phyloP scores from a whole-genome alignment of 768 basidiomycete species.

The button mushroom (Agaricus bisporus) region DNA sequence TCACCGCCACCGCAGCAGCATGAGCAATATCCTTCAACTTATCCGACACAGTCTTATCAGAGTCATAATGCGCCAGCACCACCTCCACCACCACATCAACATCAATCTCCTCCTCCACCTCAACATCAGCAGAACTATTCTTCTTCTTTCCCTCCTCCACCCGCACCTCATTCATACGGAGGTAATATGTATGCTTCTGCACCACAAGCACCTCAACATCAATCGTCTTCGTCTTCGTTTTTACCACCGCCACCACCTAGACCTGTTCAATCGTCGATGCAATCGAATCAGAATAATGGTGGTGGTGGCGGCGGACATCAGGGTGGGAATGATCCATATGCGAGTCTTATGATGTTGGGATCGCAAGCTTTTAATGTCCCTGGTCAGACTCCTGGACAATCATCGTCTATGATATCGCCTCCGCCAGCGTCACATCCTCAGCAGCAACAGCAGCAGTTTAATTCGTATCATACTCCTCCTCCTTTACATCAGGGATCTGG shows the following conservation, averaged over 20 bases:
- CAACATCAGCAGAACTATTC: conserved; percentile 17
- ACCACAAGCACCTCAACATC: background rate
- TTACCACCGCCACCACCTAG: conserved; percentile 19
- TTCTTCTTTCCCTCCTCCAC: conserved; percentile 26
- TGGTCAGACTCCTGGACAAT: background rate
- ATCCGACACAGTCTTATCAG: conserved; percentile 5
- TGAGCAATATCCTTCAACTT: background rate
- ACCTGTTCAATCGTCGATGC: conserved; percentile 12
- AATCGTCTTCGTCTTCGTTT: background rate
- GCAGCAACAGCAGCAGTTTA: conserved; percentile 17
- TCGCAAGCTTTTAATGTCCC: conserved; percentile 1
- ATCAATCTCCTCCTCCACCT: conserved; percentile 10
- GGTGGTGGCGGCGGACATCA: conserved; percentile 6
- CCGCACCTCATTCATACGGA: conserved; percentile 21
- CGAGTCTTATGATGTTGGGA: conserved; percentile 29
- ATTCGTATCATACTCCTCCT: background rate
- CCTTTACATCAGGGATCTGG: conserved; percentile 15
- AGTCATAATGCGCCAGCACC: conserved; percentile 1
- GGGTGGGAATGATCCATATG: conserved; percentile 30
- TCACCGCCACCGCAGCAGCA: conserved; percentile 18
- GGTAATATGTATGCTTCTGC: conserved; percentile 1
- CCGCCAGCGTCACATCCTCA: conserved; percentile 15
- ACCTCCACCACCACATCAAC: conserved; percentile 17
- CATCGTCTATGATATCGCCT: conserved; percentile 14
- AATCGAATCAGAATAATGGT: no score